Evolutionary conservation across 257 asterid genomes (phyloP).

Genomic region (Solanum virginianum): DNA sequence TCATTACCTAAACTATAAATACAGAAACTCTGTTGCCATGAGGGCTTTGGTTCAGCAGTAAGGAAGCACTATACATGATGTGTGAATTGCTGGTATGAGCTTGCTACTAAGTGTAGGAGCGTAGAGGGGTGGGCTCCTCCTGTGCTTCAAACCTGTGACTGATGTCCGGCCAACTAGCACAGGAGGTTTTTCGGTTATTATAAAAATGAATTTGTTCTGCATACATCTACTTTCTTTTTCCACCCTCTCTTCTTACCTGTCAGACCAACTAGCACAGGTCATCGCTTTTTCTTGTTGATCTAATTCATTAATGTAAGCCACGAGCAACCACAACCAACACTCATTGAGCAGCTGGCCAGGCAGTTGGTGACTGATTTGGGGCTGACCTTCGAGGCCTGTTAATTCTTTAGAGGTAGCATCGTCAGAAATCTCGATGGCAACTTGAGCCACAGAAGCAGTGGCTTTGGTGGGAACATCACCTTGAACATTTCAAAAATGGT

Average conservation of each 20-base stretch:
- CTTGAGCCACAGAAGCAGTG: too few relatives aligned
- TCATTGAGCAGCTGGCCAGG: too few relatives aligned
- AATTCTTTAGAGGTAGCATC: too few relatives aligned
- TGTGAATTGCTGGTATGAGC: background rate
- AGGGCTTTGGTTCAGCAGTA: background rate
- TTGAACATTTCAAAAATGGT: too few relatives aligned
- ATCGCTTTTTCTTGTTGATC: too few relatives aligned
- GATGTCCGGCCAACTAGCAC: background rate
- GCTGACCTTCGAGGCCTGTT: too few relatives aligned
- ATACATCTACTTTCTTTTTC: background rate
- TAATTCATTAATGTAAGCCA: too few relatives aligned
- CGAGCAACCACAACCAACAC: too few relatives aligned
- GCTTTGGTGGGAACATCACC: too few relatives aligned
- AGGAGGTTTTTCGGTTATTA: background rate
- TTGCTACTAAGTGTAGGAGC: background rate
- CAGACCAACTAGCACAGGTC: too few relatives aligned
- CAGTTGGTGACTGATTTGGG: too few relatives aligned
- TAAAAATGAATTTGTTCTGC: background rate
- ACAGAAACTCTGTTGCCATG: background rate
- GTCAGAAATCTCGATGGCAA: too few relatives aligned
- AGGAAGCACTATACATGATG: background rate
- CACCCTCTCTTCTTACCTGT: background rate
- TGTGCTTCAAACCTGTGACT: background rate
- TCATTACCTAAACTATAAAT: background rate
- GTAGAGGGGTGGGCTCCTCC: background rate